A percentile compares a stretch with the other conserved stretches of the same genome.
Evolutionary conservation across 257 asterid genomes (phyloP).

Genomic region (Solanum paucissectum): DNA sequence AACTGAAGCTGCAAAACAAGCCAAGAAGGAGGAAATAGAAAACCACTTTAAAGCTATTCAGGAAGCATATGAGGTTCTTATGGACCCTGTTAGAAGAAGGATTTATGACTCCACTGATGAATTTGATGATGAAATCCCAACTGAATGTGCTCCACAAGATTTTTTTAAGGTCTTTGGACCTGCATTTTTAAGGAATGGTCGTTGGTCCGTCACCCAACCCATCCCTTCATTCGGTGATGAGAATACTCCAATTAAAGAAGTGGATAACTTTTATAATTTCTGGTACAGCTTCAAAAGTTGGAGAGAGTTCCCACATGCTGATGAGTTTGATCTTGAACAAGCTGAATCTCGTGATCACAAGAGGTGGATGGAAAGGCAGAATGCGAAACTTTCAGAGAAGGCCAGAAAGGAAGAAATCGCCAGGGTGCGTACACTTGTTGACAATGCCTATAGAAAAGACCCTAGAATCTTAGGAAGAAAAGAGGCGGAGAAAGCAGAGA

Average conservation of each 20-base stretch:
- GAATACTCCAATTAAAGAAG: conserved; percentile 45
- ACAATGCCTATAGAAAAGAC: conserved; percentile 81
- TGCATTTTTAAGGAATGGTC: conserved; percentile 92
- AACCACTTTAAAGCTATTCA: conserved; percentile 84
- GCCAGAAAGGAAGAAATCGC: conserved; percentile 84
- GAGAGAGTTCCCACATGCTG: conserved; percentile 97
- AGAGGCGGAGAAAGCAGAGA: conserved; percentile 76
- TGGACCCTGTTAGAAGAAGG: conserved; percentile 87
- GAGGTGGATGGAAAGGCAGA: conserved; percentile 99
- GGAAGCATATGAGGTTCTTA: conserved; percentile 84
- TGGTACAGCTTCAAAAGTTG: conserved; percentile 95
- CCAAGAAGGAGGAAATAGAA: conserved; percentile 89
- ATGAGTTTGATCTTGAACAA: conserved; percentile 90
- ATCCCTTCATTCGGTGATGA: conserved; percentile 79
- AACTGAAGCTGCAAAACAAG: conserved; percentile 82
- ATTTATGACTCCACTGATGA: conserved; percentile 91
- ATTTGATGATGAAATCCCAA: conserved; percentile 93
- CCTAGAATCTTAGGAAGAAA: conserved; percentile 76
- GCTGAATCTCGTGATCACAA: conserved; percentile 93
- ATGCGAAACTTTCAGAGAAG: conserved; percentile 84
- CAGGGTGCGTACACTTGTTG: conserved; percentile 81
- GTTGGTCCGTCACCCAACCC: conserved; percentile 80
- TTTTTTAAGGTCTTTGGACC: conserved; percentile 94
- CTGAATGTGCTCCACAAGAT: conserved; percentile 78
- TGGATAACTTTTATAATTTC: conserved; percentile 68